A percentile compares a stretch with the other conserved stretches of the same genome.
Conservation (phyloP, 768 basidiomycete species). For the Podaxis carcinomalis region DNA sequence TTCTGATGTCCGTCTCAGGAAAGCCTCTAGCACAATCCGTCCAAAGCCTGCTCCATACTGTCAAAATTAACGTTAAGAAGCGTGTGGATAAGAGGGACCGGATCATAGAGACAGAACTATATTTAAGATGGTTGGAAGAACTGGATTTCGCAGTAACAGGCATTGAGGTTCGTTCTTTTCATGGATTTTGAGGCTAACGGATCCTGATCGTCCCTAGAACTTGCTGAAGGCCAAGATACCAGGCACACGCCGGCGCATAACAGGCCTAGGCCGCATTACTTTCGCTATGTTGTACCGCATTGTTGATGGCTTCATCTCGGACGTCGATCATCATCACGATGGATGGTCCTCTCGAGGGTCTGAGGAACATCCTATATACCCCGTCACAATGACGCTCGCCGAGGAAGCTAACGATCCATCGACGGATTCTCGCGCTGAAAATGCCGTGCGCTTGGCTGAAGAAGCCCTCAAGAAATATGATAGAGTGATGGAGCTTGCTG, state of each 20-base stretch:
- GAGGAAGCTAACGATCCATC: slow-evolving; percentile 40
- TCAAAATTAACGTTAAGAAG: slow-evolving; percentile 27
- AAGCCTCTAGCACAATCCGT: slow-evolving; percentile 16
- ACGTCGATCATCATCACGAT: slow-evolving; percentile 42
- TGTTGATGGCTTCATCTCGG: slow-evolving; percentile 39
- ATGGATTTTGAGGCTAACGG: background rate
- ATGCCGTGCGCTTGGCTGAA: slow-evolving; percentile 32
- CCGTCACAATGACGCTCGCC: slow-evolving; percentile 37
- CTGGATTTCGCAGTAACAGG: slow-evolving; percentile 33
- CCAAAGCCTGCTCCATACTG: slow-evolving; percentile 27
- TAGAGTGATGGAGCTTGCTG: slow-evolving; percentile 29
- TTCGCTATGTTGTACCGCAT: slow-evolving; percentile 38
- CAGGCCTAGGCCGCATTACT: slow-evolving; percentile 34
- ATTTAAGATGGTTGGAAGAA: slow-evolving; percentile 37
- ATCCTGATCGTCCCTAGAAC: slow-evolving; percentile 21
- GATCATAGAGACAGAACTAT: slow-evolving; percentile 39
- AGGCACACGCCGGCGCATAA: slow-evolving; percentile 29
- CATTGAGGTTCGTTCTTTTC: slow-evolving; percentile 26
- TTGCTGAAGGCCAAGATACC: slow-evolving; percentile 33
- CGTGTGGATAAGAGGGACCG: slow-evolving; percentile 23
- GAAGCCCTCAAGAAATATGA: slow-evolving; percentile 30
- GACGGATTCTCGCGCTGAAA: slow-evolving; percentile 35
- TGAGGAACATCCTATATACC: slow-evolving; percentile 25
- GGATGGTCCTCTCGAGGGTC: slow-evolving; percentile 30
- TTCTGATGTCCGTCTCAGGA: background rate